Conservation (phyloP, 2,329 filamentous ascomycete species). For the Aureobasidium sp. region DNA sequence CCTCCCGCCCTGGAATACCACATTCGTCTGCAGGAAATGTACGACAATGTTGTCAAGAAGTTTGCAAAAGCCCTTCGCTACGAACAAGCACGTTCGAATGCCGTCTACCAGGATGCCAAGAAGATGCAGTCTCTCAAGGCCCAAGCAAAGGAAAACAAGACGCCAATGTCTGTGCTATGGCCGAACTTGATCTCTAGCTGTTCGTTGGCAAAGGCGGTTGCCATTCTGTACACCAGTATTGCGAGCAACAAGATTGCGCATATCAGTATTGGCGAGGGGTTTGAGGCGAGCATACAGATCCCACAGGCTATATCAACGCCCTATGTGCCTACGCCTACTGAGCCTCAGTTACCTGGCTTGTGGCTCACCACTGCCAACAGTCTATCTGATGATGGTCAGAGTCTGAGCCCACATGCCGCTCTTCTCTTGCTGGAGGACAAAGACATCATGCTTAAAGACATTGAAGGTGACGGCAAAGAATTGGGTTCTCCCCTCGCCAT, state of each 20-base stretch:
- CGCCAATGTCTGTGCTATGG: conserved; percentile 62
- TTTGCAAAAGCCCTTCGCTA: conserved; percentile 89
- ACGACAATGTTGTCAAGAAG: conserved; percentile 83
- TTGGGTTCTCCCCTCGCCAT: conserved; percentile 72
- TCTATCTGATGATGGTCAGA: conserved; percentile 57
- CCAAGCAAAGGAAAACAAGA: conserved; percentile 52
- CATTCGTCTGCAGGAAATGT: conserved; percentile 67
- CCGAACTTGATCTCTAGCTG: conserved; percentile 63
- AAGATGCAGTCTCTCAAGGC: conserved; percentile 74
- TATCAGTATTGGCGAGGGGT: conserved; percentile 61
- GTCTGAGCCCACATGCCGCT: conserved; percentile 78
- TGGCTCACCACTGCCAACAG: conserved; percentile 86
- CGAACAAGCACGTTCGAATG: conserved; percentile 81
- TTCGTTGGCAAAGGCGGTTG: conserved; percentile 74
- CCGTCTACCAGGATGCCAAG: conserved; percentile 87
- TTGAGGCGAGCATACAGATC: conserved; percentile 57
- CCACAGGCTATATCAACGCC: conserved; percentile 59
- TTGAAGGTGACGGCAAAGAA: conserved; percentile 64
- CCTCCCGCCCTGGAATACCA: conserved; percentile 72
- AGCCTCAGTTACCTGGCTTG: conserved; percentile 64
- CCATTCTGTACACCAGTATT: conserved; percentile 73
- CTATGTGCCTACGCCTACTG: conserved; percentile 62
- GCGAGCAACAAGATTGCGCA: conserved; percentile 82
- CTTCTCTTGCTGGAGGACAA: conserved; percentile 80
- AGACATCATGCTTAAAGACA: conserved; percentile 64